These are phyloP conservation scores for Heliamphora pulchella DNA, from an alignment of 179 eudicot genomes.

Conservation along the genomic window DNA sequence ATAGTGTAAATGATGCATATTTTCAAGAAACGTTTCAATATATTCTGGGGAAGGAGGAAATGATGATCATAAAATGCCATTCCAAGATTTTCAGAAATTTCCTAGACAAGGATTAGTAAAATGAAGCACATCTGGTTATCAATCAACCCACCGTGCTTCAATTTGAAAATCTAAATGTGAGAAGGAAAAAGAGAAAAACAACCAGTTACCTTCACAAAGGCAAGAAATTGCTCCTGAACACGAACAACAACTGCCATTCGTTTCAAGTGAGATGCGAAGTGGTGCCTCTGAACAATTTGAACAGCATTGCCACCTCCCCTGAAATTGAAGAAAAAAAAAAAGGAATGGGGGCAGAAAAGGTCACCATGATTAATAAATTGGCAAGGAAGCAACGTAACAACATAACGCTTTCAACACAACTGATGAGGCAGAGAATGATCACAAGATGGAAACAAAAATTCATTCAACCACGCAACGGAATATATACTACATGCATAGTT, in stretches of 20 bases:
- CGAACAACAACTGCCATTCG: slow-evolving; percentile 96
- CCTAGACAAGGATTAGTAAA: not conserved
- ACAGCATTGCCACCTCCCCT: slow-evolving; percentile 81
- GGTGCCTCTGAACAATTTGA: slow-evolving; percentile 95
- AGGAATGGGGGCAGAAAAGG: slow-evolving; percentile 3
- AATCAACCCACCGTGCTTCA: not conserved
- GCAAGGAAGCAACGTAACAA: not conserved
- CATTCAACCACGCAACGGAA: too few relatives aligned
- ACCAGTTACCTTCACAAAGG: slow-evolving; percentile 76
- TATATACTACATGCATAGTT: too few relatives aligned
- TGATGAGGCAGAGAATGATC: not conserved
- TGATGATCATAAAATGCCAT: not conserved
- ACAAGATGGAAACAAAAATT: too few relatives aligned
- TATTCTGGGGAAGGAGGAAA: not conserved
- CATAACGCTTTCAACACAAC: not conserved
- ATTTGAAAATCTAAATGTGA: not conserved
- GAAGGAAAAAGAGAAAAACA: not conserved
- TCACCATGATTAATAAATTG: not conserved
- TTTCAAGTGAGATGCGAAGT: slow-evolving; percentile 92
- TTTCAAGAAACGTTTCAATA: not conserved
- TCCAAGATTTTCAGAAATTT: not conserved
- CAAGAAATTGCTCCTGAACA: slow-evolving; percentile 70
- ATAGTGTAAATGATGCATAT: not conserved
- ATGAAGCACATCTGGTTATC: not conserved
- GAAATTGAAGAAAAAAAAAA: slow-evolving; percentile 14